These are phyloP conservation scores for Acanthamoeba royreba DNA, from an alignment of 208 protist genomes.

Conservation along the genomic window DNA sequence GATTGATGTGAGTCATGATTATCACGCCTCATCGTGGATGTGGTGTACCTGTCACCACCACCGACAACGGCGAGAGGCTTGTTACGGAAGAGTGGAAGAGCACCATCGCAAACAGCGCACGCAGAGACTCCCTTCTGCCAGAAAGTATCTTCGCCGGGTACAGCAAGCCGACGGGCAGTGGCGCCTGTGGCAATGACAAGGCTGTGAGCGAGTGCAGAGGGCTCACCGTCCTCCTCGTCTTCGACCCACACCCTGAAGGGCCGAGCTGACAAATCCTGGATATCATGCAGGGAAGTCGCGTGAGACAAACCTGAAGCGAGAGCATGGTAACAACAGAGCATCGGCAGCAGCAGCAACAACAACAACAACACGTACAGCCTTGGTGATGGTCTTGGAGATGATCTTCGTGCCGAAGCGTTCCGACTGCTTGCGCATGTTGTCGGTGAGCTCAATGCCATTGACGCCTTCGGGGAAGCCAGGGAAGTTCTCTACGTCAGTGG, in stretches of 20 bases:
- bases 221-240: constrained; percentile 42
- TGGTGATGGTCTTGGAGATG: constrained; percentile 17
- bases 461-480: constrained; percentile 73
- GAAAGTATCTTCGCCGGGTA: constrained; percentile 65
- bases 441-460: constrained; percentile 41
- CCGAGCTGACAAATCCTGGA: constrained; percentile 53
- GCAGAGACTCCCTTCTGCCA: constrained; percentile 78
- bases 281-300: not conserved
- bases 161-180: constrained; percentile 61
- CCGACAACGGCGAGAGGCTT: constrained; percentile 69
- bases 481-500: constrained; percentile 84
- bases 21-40: not conserved
- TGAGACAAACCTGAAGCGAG: not conserved
- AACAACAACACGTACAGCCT: not conserved
- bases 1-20: not conserved
- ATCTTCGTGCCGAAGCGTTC: constrained; percentile 48
- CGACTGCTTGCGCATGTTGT: constrained; percentile 49
- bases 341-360: not conserved
- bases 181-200: constrained; percentile 84
- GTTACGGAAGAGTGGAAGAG: constrained; percentile 76
- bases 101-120: constrained; percentile 84
- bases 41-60: constrained; percentile 2
- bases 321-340: not conserved
- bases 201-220: constrained; percentile 48
- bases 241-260: constrained; percentile 64